These are phyloP conservation scores for Fusarium haematococcum DNA, from an alignment of 2,329 filamentous ascomycete species.

Conservation along the genomic window DNA sequence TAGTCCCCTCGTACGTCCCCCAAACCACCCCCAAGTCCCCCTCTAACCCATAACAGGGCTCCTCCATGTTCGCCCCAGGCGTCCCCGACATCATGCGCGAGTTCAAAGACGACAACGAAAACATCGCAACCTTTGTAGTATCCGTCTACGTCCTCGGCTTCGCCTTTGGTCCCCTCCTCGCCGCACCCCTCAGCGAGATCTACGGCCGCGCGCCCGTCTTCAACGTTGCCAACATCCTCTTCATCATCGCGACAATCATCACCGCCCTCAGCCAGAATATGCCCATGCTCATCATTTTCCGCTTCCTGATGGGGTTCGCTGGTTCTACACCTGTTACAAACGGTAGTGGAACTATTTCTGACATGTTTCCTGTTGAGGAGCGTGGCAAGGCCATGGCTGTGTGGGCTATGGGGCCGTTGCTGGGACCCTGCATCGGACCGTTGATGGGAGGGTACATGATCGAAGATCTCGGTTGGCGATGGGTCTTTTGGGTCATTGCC, in stretches of 20 bases:
- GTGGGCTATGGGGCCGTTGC: constrained; percentile 72
- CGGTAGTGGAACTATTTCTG: constrained; percentile 73
- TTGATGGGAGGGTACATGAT: constrained; percentile 59
- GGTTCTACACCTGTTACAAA: constrained; percentile 74
- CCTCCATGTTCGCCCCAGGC: constrained; percentile 48
- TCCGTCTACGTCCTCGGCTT: constrained; percentile 63
- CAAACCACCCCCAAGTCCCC: neutral
- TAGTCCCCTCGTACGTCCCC: constrained; percentile 38
- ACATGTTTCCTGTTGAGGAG: constrained; percentile 70
- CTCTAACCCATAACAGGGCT: constrained; percentile 34
- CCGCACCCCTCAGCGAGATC: constrained; percentile 72
- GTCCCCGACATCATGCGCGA: constrained; percentile 61
- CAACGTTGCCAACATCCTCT: constrained; percentile 60
- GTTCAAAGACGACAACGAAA: constrained; percentile 52
- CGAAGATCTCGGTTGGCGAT: constrained; percentile 60
- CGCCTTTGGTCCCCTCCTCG: constrained; percentile 70
- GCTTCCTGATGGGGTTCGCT: constrained; percentile 72
- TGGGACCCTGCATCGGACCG: constrained; percentile 66
- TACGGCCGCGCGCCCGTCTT: constrained; percentile 63
- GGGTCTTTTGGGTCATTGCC: constrained; percentile 52
- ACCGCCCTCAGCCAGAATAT: constrained; percentile 68
- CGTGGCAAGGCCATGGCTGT: constrained; percentile 73
- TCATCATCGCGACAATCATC: constrained; percentile 62
- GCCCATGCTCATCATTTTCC: constrained; percentile 70
- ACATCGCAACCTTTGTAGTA: constrained; percentile 58